phyloP scores from a whole-genome alignment of 805 yeast genomes.

The Candida parachauliodes region DNA sequence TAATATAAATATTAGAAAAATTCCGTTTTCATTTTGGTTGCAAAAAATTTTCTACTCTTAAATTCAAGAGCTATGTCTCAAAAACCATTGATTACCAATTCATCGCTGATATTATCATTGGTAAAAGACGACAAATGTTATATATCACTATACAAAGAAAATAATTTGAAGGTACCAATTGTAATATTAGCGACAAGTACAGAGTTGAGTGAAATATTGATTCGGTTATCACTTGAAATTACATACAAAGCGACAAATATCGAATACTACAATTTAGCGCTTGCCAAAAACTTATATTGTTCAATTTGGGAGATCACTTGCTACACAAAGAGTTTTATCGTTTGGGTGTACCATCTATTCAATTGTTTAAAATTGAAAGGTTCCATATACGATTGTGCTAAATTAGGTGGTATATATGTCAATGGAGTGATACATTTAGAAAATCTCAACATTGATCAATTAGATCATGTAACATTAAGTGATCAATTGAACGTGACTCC shows the following conservation, averaged over 20 bases:
- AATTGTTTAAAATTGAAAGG: not conserved
- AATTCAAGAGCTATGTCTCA: no score
- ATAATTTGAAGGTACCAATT: not conserved
- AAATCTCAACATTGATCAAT: not conserved
- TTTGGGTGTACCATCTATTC: not conserved
- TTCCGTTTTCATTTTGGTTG: conserved; percentile 1
- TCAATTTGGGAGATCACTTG: not conserved
- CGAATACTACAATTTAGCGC: not conserved
- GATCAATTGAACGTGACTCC: not conserved
- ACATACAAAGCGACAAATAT: not conserved
- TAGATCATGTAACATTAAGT: not conserved
- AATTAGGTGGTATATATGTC: not conserved
- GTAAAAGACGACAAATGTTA: not conserved
- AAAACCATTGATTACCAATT: not conserved
- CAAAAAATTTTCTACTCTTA: no score
- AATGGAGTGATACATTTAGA: not conserved
- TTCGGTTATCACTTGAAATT: not conserved
- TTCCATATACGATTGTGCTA: not conserved
- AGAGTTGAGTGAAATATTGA: not conserved
- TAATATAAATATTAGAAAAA: not conserved
- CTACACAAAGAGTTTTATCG: not conserved
- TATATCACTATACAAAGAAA: not conserved
- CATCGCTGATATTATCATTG: not conserved
- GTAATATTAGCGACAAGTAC: not conserved
- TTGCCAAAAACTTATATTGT: not conserved